Conservation (phyloP, 148 eudicot species). For the Camellia sinensis region DNA sequence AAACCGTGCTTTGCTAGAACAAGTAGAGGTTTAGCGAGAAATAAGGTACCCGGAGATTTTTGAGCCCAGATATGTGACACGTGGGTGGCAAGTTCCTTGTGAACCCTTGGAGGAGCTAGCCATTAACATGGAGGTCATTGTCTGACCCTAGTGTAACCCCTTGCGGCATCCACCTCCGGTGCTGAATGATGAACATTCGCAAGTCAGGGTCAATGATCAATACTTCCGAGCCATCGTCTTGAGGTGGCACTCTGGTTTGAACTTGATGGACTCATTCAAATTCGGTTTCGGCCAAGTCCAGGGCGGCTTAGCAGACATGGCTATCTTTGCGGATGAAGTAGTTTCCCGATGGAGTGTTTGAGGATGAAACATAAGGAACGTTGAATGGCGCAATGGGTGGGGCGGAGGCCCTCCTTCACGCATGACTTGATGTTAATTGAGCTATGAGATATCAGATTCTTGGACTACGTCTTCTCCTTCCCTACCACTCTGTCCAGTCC, state of each 20-base stretch:
- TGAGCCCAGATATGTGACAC: too few relatives aligned
- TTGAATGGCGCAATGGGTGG: constrained; percentile 16
- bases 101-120: too few relatives aligned
- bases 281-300: constrained; percentile 9
- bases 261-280: constrained; percentile 1
- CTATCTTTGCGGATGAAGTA: constrained; percentile 12
- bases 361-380: not conserved
- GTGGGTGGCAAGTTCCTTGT: too few relatives aligned
- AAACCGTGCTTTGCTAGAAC: too few relatives aligned
- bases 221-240: not conserved
- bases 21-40: too few relatives aligned
- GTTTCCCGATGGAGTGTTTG: not conserved
- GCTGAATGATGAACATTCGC: too few relatives aligned
- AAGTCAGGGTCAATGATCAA: not conserved
- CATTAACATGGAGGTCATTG: too few relatives aligned
- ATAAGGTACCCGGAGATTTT: too few relatives aligned
- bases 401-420: constrained; percentile 1
- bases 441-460: constrained; percentile 13
- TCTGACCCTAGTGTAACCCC: too few relatives aligned
- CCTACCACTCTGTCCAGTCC: constrained; percentile 17
- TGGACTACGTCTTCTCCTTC: constrained; percentile 9
- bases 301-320: not conserved
- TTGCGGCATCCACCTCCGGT: too few relatives aligned
- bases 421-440: constrained; percentile 17
- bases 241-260: constrained; percentile 13